Evolutionary conservation across 2,329 filamentous ascomycete genomes (phyloP).

Genomic region (Endoconidiophora laricicola): DNA sequence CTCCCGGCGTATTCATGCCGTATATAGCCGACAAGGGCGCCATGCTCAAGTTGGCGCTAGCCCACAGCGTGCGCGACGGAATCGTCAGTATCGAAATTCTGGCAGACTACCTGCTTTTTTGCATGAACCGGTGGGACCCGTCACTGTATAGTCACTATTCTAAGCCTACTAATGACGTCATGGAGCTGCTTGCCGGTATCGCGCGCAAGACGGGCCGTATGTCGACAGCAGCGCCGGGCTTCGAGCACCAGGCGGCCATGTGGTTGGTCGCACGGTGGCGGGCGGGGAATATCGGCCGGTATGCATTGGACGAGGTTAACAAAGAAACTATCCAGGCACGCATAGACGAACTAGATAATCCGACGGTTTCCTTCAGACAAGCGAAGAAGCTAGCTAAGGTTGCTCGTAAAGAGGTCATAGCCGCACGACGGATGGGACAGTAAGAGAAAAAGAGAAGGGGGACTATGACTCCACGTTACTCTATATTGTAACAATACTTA

Average conservation of each 20-base stretch:
- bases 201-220: slow-evolving; percentile 62
- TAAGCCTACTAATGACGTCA: slow-evolving; percentile 70
- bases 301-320: slow-evolving; percentile 62
- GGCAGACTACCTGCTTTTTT: slow-evolving; percentile 80
- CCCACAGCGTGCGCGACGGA: slow-evolving; percentile 78
- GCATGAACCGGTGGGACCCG: slow-evolving; percentile 54
- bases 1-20: slow-evolving; percentile 87
- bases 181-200: slow-evolving; percentile 51
- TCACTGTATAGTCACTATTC: slow-evolving; percentile 44
- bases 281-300: slow-evolving; percentile 55
- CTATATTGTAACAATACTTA: neutral
- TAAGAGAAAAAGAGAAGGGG: neutral
- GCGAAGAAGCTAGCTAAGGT: slow-evolving; percentile 51
- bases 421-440: slow-evolving; percentile 9
- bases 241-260: slow-evolving; percentile 55
- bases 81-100: slow-evolving; percentile 62
- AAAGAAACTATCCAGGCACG: slow-evolving; percentile 37
- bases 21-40: slow-evolving; percentile 70
- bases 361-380: slow-evolving; percentile 46
- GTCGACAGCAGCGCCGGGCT: slow-evolving; percentile 52
- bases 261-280: slow-evolving; percentile 76
- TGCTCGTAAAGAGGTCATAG: slow-evolving; percentile 27
- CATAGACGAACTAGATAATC: slow-evolving; percentile 29
- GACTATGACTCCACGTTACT: neutral
- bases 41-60: slow-evolving; percentile 91